Evolutionary conservation across 2,329 filamentous ascomycete genomes (phyloP).

Genomic region (Colletotrichum sp.): DNA sequence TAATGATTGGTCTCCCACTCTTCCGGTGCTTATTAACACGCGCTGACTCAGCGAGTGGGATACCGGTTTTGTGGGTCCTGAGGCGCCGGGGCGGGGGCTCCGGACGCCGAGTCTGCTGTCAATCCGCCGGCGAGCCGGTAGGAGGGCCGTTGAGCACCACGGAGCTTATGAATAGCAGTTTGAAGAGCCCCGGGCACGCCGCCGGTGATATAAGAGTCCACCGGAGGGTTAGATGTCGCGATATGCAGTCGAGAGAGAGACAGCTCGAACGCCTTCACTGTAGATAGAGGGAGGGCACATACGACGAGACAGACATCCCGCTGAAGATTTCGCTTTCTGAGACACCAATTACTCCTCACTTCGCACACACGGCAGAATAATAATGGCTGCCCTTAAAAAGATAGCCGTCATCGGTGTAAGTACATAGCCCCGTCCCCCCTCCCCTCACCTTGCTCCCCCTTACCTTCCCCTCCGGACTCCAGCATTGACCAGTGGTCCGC

Average conservation of each 20-base stretch:
- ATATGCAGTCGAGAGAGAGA: neutral
- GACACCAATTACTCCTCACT: neutral
- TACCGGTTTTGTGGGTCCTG: neutral
- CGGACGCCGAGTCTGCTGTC: neutral
- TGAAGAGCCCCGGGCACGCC: neutral
- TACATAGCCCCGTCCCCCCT: neutral
- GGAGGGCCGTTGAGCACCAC: neutral
- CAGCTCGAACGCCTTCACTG: neutral
- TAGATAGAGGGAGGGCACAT: neutral
- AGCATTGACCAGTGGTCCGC: neutral
- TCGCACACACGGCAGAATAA: neutral
- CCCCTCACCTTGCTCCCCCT: neutral
- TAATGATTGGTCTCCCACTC: neutral
- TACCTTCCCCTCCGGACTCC: neutral
- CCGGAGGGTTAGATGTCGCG: neutral
- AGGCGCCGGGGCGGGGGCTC: neutral
- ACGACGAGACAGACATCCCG: neutral
- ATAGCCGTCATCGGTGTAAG: conserved; percentile 1
- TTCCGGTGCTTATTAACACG: neutral
- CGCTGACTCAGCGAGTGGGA: conserved; percentile 6
- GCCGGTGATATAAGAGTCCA: neutral
- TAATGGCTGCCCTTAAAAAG: neutral
- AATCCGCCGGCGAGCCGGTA: neutral
- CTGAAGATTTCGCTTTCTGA: neutral
- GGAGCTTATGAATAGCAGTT: neutral